Base-by-base conservation (phyloP, 2,329 filamentous ascomycete species). In the Colletotrichum sp. region DNA sequence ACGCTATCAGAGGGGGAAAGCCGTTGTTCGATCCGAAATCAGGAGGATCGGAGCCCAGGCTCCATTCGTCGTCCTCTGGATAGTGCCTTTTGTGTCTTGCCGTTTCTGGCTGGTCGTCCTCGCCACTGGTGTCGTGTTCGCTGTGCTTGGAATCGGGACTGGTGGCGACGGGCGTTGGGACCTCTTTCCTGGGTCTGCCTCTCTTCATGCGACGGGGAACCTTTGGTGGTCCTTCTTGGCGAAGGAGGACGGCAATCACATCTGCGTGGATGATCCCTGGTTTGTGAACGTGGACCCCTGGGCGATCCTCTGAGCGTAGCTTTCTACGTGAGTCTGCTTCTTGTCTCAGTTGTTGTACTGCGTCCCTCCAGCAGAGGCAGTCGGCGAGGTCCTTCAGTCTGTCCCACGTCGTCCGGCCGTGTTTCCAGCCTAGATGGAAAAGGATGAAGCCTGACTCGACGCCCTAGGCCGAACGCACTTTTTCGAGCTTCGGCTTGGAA, bases 31-130 rank as follows among this genome's bases (percentile, higher is more conserved):
- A 59, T 59, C 55, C 26, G 21, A 59, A 15, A 10, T 59, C 55
- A 21, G 15, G 15, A 59, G 55, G 12, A 8, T 18, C 26, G 2
- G 0, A 18, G 9, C 15, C 16, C 26, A 9, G 10, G 3, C 16
- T 16, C 16, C 7, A 18, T 2, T 39, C 16, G 16, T 39, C 36
- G 49, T 55, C 49, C 49, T 21, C 0, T 21, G 21, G 49, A 15
- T 55, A 21, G 8, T 55, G 5, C 0, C 2, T 0, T 4, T 3
- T 10, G 49, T 24, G 0, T 55, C 49, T 55, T 5, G 21, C 49
- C 5, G 21, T 13, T 18, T 21, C 49, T 21, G 9, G 49, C 2
- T 1, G 2, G 2, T 55, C 49, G 0, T 55, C 49, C 0, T 55
- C 49, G n/a, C 21, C 3, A 0, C 0, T 6, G 21, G n/a, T 24